Percentiles rank a stretch among this genome's conserved stretches.
These are phyloP conservation scores for Calonectria leucothoes DNA, from an alignment of 2,329 filamentous ascomycete genomes.

Conservation along the genomic window DNA sequence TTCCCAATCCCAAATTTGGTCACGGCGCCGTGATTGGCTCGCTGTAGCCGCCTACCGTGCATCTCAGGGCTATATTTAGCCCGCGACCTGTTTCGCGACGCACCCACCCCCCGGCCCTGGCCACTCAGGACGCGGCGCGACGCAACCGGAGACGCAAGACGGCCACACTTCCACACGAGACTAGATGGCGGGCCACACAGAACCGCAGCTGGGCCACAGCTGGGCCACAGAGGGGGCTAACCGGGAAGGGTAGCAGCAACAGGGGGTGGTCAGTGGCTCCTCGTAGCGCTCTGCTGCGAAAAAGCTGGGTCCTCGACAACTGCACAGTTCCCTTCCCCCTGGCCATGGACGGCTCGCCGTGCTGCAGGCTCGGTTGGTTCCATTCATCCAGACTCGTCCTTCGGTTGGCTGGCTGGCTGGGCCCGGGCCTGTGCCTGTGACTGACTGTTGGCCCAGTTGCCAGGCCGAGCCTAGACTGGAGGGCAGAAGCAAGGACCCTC, in stretches of 20 bases:
- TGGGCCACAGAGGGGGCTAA: slow-evolving; percentile 29
- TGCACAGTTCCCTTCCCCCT: slow-evolving; percentile 3
- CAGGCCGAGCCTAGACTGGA: slow-evolving; percentile 6
- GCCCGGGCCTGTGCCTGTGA: background rate
- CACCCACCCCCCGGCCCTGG: slow-evolving; percentile 20
- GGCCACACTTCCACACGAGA: slow-evolving; percentile 18
- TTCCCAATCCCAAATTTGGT: slow-evolving; percentile 42
- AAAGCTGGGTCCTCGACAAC: slow-evolving; percentile 17
- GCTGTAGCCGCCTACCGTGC: slow-evolving; percentile 45
- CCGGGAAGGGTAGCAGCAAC: slow-evolving; percentile 29
- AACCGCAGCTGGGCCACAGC: slow-evolving; percentile 24
- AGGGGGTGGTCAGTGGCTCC: slow-evolving; percentile 35
- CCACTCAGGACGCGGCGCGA: slow-evolving; percentile 34
- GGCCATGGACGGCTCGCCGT: slow-evolving; percentile 1
- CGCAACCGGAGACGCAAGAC: slow-evolving; percentile 24
- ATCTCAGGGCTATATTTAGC: slow-evolving; percentile 49
- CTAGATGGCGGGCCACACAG: slow-evolving; percentile 9
- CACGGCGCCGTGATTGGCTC: slow-evolving; percentile 42
- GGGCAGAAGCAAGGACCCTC: slow-evolving; percentile 15
- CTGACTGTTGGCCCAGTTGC: slow-evolving; percentile 21
- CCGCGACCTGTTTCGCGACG: slow-evolving; percentile 42
- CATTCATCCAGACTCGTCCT: slow-evolving; percentile 10
- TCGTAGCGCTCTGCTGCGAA: slow-evolving; percentile 31
- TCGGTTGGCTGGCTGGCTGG: slow-evolving; percentile 9
- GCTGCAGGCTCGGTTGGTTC: slow-evolving; percentile 1